phyloP scores from a whole-genome alignment of 2,329 filamentous ascomycete species.

The Knufia petricola region DNA sequence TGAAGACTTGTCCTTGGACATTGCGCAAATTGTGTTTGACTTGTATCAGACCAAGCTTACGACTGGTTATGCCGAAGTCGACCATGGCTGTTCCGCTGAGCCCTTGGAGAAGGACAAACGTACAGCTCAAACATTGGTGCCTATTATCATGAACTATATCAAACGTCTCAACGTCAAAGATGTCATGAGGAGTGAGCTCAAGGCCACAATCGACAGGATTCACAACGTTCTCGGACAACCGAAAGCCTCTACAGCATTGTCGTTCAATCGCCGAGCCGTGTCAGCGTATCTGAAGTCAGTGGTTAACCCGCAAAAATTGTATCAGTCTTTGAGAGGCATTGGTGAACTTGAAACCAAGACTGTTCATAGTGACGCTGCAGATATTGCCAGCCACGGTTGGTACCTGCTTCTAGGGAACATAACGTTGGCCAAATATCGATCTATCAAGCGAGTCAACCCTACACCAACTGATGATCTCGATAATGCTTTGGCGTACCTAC shows the following conservation, averaged over 20 bases:
- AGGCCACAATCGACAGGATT: constrained; percentile 83
- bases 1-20: constrained; percentile 75
- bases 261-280: constrained; percentile 79
- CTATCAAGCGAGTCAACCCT: constrained; percentile 66
- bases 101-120: constrained; percentile 58
- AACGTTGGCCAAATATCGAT: constrained; percentile 73
- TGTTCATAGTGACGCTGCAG: constrained; percentile 58
- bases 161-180: constrained; percentile 83
- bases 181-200: constrained; percentile 80
- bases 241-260: constrained; percentile 68
- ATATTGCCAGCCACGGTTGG: constrained; percentile 74
- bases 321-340: constrained; percentile 68
- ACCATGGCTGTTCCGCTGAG: constrained; percentile 71
- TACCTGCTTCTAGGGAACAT: constrained; percentile 87
- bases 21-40: constrained; percentile 76
- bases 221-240: constrained; percentile 73
- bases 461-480: constrained; percentile 76
- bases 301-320: constrained; percentile 71
- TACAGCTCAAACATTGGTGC: constrained; percentile 70
- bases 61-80: constrained; percentile 55
- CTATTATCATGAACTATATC: constrained; percentile 72
- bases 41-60: constrained; percentile 72
- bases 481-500: constrained; percentile 67
- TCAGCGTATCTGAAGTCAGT: constrained; percentile 72
- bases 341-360: constrained; percentile 63